Percentiles rank a stretch among this genome's conserved stretches.
phyloP scores from a whole-genome alignment of 2,329 filamentous ascomycete genomes.

The Dothiorella sarmentorum region DNA sequence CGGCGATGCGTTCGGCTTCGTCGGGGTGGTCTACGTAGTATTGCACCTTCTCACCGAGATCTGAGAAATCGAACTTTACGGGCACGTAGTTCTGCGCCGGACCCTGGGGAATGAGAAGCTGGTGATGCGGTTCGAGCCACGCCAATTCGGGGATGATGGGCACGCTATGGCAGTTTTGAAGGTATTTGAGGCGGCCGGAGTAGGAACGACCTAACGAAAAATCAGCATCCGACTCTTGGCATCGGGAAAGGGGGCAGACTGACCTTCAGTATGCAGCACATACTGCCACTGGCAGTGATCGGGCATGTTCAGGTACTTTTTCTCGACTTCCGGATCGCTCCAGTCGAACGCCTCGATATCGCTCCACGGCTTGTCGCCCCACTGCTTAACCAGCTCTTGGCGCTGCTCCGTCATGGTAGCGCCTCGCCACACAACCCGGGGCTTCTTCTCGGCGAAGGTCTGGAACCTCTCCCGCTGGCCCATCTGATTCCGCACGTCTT shows the following conservation, averaged over 20 bases:
- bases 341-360: constrained; percentile 30
- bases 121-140: constrained; percentile 50
- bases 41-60: constrained; percentile 37
- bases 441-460: constrained; percentile 24
- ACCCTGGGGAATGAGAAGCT: constrained; percentile 43
- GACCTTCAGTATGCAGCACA: constrained; percentile 24
- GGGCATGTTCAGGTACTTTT: constrained; percentile 22
- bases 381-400: constrained; percentile 24
- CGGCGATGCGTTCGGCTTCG: constrained; percentile 49
- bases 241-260: neutral
- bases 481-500: constrained; percentile 20
- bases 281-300: constrained; percentile 26
- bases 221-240: neutral
- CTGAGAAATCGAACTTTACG: constrained; percentile 44
- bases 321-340: constrained; percentile 20
- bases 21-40: constrained; percentile 43
- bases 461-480: constrained; percentile 20
- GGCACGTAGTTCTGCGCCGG: constrained; percentile 50
- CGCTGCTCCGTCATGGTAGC: constrained; percentile 28
- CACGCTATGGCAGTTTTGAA: constrained; percentile 41
- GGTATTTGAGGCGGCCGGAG: constrained; percentile 33
- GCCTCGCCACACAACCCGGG: constrained; percentile 34
- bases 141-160: constrained; percentile 48
- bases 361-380: constrained; percentile 27
- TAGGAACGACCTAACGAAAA: constrained; percentile 26